These are phyloP conservation scores for Aquilaria malaccensis DNA, from an alignment of 345 rosid genomes.

Conservation along the genomic window DNA sequence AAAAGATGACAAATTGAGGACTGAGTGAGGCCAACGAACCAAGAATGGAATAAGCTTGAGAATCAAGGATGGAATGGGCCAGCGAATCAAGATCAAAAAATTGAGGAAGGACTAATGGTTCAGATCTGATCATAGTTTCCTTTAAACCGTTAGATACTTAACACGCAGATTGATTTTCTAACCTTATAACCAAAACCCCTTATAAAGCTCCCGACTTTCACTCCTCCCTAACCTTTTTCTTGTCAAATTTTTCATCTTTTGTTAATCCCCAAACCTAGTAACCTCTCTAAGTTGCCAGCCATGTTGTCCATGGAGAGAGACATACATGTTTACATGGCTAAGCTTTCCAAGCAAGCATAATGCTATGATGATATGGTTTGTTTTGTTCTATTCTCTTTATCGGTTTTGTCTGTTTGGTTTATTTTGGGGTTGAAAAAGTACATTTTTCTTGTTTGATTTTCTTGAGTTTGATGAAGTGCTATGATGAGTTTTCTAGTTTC, in stretches of 20 bases:
- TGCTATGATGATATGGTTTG: conserved; percentile 61
- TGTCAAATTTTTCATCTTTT: background rate
- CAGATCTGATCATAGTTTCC: conserved; percentile 50
- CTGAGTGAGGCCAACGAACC: no score
- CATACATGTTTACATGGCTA: conserved; percentile 78
- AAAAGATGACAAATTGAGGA: no score
- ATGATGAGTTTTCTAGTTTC: no score
- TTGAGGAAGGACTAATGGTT: conserved; percentile 25
- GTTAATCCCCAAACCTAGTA: background rate
- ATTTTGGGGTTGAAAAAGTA: background rate
- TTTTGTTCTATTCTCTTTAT: background rate
- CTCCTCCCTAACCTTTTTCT: conserved; percentile 2
- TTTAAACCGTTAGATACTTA: conserved; percentile 23
- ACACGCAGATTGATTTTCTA: conserved; percentile 8
- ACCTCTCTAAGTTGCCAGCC: background rate
- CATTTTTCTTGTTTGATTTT: background rate
- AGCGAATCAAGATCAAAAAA: no score
- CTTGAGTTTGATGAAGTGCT: background rate
- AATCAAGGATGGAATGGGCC: no score
- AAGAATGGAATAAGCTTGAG: no score
- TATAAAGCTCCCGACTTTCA: conserved; percentile 5
- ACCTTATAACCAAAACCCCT: conserved; percentile 12
- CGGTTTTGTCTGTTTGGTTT: no score
- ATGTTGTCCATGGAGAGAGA: conserved; percentile 69
- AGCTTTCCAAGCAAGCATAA: conserved; percentile 95